These are phyloP conservation scores for Arabis alpina DNA, from an alignment of 345 rosid genomes.

Conservation along the genomic window DNA sequence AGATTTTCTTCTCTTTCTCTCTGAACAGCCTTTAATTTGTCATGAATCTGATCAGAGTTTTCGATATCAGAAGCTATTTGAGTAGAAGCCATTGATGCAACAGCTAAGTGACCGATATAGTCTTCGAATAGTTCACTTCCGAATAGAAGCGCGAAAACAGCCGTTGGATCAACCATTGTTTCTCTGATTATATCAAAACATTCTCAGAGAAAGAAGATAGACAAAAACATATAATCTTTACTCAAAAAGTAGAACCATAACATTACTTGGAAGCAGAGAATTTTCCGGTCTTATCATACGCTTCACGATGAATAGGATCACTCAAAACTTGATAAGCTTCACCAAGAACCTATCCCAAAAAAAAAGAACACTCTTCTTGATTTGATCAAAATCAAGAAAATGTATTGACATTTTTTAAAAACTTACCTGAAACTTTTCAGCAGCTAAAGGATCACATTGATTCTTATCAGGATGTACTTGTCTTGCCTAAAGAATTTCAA, in stretches of 20 bases:
- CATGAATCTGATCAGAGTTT: slow-evolving; percentile 49
- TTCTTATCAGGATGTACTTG: slow-evolving; percentile 99
- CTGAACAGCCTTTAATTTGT: slow-evolving; percentile 83
- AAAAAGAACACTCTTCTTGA: neutral
- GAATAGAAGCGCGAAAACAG: slow-evolving; percentile 89
- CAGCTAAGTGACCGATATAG: slow-evolving; percentile 89
- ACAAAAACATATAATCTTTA: neutral
- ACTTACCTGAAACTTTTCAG: slow-evolving; percentile 87
- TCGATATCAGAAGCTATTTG: slow-evolving; percentile 56
- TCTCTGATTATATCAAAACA: slow-evolving; percentile 52
- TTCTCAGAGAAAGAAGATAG: slow-evolving; percentile 7
- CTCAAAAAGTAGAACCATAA: neutral
- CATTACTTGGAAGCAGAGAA: slow-evolving; percentile 41
- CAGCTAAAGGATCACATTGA: slow-evolving; percentile 89
- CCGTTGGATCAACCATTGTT: slow-evolving; percentile 81
- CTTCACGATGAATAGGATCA: slow-evolving; percentile 87
- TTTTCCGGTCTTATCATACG: slow-evolving; percentile 85
- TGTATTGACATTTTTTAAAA: neutral
- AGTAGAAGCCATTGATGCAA: slow-evolving; percentile 84
- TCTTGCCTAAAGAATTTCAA: slow-evolving; percentile 65
- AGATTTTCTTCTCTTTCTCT: slow-evolving; percentile 97
- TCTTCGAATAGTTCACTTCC: slow-evolving; percentile 94
- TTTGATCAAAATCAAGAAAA: neutral
- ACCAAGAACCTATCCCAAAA: slow-evolving; percentile 64
- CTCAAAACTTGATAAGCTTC: slow-evolving; percentile 98